Percentiles rank a stretch among this genome's conserved stretches.
phyloP scores from a whole-genome alignment of 345 rosid genomes.

The Eucalyptus polybractea region DNA sequence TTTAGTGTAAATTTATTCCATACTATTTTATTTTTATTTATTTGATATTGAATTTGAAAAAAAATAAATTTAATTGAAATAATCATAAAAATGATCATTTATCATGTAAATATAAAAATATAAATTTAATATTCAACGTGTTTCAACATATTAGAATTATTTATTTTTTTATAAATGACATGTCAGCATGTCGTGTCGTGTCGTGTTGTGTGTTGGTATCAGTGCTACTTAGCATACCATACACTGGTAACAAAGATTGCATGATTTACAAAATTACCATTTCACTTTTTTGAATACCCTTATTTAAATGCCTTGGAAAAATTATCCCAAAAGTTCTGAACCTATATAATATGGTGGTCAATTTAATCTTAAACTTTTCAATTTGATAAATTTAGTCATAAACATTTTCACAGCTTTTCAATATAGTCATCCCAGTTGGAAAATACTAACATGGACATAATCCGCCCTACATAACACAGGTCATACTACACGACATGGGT shows the following conservation, averaged over 20 bases:
- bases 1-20: too few relatives aligned
- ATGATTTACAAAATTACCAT: neutral
- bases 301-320: neutral
- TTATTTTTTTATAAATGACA: too few relatives aligned
- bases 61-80: too few relatives aligned
- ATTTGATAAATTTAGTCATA: neutral
- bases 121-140: too few relatives aligned
- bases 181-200: accelerated
- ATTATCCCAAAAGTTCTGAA: neutral
- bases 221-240: too few relatives aligned
- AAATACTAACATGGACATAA: accelerated
- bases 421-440: neutral
- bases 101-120: too few relatives aligned
- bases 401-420: neutral
- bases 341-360: neutral
- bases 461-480: accelerated
- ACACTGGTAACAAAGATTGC: neutral
- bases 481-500: neutral
- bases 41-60: too few relatives aligned
- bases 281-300: neutral
- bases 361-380: neutral
- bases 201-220: accelerated
- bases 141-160: too few relatives aligned
- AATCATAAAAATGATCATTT: too few relatives aligned
- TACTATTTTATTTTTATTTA: too few relatives aligned